Evolutionary conservation across 768 basidiomycete species (phyloP).

Genomic region (Pholiota microspora): DNA sequence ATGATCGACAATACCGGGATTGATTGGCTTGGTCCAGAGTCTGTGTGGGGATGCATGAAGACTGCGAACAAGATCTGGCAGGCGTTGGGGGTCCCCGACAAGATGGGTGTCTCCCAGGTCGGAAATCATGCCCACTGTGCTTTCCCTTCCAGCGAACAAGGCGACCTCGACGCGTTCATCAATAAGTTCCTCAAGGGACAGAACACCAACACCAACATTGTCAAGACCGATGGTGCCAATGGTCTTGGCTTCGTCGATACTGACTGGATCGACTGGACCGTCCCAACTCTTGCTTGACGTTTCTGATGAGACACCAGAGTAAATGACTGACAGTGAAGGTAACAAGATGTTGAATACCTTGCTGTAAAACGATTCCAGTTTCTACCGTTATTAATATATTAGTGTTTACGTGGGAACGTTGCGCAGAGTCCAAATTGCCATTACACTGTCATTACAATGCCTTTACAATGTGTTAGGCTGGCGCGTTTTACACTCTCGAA

Average conservation of each 20-base stretch:
- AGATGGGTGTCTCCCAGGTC: constrained; percentile 53
- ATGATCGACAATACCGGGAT: constrained; percentile 55
- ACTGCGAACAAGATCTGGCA: constrained; percentile 49
- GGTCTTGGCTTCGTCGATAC: constrained; percentile 35
- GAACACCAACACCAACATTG: constrained; percentile 43
- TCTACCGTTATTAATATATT: too few relatives aligned
- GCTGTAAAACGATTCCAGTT: too few relatives aligned
- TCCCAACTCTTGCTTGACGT: constrained; percentile 37
- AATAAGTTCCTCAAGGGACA: constrained; percentile 53
- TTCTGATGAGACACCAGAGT: too few relatives aligned
- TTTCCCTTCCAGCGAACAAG: constrained; percentile 47
- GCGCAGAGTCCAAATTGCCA: too few relatives aligned
- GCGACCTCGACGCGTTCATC: constrained; percentile 50
- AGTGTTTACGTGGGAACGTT: too few relatives aligned
- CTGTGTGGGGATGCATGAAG: constrained; percentile 49
- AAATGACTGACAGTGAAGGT: too few relatives aligned
- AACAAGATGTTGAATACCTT: neutral
- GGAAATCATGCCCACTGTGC: constrained; percentile 55
- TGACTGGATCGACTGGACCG: constrained; percentile 50
- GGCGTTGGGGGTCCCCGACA: constrained; percentile 43
- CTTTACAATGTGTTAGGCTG: too few relatives aligned
- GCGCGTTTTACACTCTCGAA: too few relatives aligned
- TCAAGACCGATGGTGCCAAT: constrained; percentile 42
- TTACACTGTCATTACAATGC: too few relatives aligned
- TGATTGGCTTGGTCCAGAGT: constrained; percentile 54